Evolutionary conservation across 371 early-diverging fungal genomes (phyloP).

Genomic region (Mortierella sp.): DNA sequence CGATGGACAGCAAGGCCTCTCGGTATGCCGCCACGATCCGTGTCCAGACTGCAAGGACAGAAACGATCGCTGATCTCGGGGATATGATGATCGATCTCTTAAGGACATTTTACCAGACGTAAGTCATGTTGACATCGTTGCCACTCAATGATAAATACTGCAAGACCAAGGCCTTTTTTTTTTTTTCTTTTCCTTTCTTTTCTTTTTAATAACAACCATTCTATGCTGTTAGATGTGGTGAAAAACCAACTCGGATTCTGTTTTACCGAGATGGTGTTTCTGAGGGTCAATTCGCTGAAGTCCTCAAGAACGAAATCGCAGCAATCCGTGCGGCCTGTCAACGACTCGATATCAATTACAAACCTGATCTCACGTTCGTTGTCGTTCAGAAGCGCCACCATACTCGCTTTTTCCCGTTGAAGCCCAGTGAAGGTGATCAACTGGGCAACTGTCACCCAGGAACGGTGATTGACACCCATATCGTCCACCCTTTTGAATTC

Average conservation of each 20-base stretch:
- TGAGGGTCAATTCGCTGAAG: constrained; percentile 90
- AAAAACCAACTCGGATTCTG: constrained; percentile 89
- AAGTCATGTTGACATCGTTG: neutral
- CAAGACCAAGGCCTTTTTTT: too few species aligned
- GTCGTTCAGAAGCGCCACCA: constrained; percentile 81
- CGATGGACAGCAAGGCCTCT: constrained; percentile 91
- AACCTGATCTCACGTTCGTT: constrained; percentile 67
- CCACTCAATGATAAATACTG: neutral
- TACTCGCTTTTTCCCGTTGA: constrained; percentile 66
- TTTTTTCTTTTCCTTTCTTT: neutral
- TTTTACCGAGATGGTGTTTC: constrained; percentile 97
- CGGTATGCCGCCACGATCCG: constrained; percentile 87
- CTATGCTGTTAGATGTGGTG: constrained; percentile 45
- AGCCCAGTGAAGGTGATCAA: constrained; percentile 45
- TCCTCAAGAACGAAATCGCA: constrained; percentile 83
- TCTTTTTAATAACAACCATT: neutral
- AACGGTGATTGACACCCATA: constrained; percentile 89
- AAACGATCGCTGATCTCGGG: constrained; percentile 89
- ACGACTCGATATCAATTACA: constrained; percentile 40
- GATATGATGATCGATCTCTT: constrained; percentile 88
- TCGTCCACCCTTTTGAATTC: constrained; percentile 87
- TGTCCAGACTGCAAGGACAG: constrained; percentile 86
- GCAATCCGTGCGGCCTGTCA: constrained; percentile 70
- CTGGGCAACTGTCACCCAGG: constrained; percentile 82
- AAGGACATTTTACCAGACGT: constrained; percentile 80